phyloP scores from a whole-genome alignment of 495 filamentous ascomycete genomes.

The Penicillium riverlandense region DNA sequence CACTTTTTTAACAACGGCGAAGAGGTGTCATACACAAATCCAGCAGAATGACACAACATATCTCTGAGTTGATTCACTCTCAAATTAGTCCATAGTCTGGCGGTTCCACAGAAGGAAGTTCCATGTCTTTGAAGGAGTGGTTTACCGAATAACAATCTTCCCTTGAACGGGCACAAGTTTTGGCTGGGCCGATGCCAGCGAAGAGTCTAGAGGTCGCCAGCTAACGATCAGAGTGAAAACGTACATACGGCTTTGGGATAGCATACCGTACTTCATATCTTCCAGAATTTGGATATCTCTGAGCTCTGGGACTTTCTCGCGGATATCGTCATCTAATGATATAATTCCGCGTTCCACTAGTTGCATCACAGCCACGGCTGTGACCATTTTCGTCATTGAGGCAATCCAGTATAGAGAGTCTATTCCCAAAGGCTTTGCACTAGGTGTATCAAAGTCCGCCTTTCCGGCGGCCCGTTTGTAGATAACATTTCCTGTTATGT shows the following conservation, averaged over 20 bases:
- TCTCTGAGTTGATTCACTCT: neutral
- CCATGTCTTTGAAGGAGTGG: no score
- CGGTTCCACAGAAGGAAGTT: no score
- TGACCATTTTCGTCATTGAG: slow-evolving; percentile 27
- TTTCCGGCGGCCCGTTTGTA: slow-evolving; percentile 1
- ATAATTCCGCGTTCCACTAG: slow-evolving; percentile 34
- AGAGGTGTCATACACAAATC: slow-evolving; percentile 9
- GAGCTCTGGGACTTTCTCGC: slow-evolving; percentile 19
- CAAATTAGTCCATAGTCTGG: neutral
- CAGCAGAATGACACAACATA: slow-evolving; percentile 7
- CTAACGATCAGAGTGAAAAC: no score
- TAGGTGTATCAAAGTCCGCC: neutral
- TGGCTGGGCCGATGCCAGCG: neutral
- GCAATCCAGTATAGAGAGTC: slow-evolving; percentile 12
- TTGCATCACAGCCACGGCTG: slow-evolving; percentile 36
- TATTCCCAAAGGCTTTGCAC: neutral
- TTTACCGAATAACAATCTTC: slow-evolving; percentile 1
- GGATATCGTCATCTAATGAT: slow-evolving; percentile 28
- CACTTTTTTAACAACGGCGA: slow-evolving; percentile 6
- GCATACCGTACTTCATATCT: neutral
- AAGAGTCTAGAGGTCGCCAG: no score
- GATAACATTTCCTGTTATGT: neutral
- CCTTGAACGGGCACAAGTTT: neutral
- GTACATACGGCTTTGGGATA: neutral
- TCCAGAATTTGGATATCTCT: neutral